A percentile compares a stretch with the other conserved stretches of the same genome.
phyloP scores from a whole-genome alignment of 2,329 filamentous ascomycete species.

The Huntiella omanensis region DNA sequence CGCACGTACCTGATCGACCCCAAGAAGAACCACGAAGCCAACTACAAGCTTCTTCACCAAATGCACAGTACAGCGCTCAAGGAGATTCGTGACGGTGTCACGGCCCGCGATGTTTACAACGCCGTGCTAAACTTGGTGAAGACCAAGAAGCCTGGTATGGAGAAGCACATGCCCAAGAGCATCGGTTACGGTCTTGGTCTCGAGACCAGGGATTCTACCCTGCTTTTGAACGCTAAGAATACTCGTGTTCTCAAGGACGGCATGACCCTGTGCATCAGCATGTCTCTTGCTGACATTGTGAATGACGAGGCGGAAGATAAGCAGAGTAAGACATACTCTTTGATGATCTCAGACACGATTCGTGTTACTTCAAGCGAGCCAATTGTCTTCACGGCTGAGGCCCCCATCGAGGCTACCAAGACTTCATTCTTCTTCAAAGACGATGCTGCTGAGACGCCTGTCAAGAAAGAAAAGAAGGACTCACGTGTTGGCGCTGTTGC shows the following conservation, averaged over 20 bases:
- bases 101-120: conserved; percentile 76
- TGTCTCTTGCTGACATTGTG: conserved; percentile 74
- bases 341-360: conserved; percentile 83
- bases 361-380: conserved; percentile 64
- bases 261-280: conserved; percentile 86
- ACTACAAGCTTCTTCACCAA: conserved; percentile 72
- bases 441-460: conserved; percentile 66
- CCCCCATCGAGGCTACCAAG: conserved; percentile 75
- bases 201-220: conserved; percentile 67
- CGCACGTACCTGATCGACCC: conserved; percentile 94
- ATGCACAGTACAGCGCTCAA: conserved; percentile 84
- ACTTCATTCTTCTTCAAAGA: conserved; percentile 99
- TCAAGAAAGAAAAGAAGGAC: conserved; percentile 84
- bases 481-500: conserved; percentile 69
- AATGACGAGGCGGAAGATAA: conserved; percentile 79
- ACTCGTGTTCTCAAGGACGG: conserved; percentile 70
- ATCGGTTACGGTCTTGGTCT: conserved; percentile 86
- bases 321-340: conserved; percentile 71
- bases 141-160: conserved; percentile 82
- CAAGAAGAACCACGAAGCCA: conserved; percentile 85
- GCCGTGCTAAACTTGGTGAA: conserved; percentile 69
- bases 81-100: conserved; percentile 69
- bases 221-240: conserved; percentile 79
- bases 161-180: conserved; percentile 86
- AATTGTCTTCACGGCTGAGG: conserved; percentile 84